These are phyloP conservation scores for Monosporascus cannonballus DNA, from an alignment of 2,329 filamentous ascomycete genomes.

Conservation along the genomic window DNA sequence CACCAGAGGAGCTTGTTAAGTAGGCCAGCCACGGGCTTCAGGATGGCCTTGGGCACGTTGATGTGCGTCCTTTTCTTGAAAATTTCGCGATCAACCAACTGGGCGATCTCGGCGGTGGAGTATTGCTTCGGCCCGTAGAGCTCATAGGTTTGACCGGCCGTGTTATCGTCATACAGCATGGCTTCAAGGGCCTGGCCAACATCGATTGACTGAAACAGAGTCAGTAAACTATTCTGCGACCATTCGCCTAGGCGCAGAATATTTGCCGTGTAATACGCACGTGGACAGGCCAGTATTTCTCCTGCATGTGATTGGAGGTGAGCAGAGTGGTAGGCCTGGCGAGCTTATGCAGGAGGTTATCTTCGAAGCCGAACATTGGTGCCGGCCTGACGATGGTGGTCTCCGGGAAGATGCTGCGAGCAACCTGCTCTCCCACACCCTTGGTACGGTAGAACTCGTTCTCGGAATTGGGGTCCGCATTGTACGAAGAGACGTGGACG, in stretches of 20 bases:
- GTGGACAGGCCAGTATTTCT: conserved; percentile 88
- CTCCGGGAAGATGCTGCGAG: conserved; percentile 86
- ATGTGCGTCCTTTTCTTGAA: conserved; percentile 84
- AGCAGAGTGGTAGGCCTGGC: conserved; percentile 76
- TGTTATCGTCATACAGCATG: conserved; percentile 88
- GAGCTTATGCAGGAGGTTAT: conserved; percentile 81
- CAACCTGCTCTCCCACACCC: conserved; percentile 77
- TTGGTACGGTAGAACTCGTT: conserved; percentile 93
- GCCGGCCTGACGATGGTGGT: conserved; percentile 94
- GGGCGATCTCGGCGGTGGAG: conserved; percentile 78
- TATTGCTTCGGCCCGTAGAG: conserved; percentile 93
- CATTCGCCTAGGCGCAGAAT: not conserved
- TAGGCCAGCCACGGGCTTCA: conserved; percentile 68
- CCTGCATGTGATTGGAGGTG: conserved; percentile 88
- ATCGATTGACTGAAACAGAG: conserved; percentile 63
- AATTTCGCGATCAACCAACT: conserved; percentile 87
- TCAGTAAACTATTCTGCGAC: conserved; percentile 2
- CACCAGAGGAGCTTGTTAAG: conserved; percentile 87
- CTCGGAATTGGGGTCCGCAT: conserved; percentile 70
- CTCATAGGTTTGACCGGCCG: conserved; percentile 86
- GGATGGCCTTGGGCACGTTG: conserved; percentile 76
- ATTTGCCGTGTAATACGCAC: conserved; percentile 38
- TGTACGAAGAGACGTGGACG: conserved; percentile 95
- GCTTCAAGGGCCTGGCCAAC: conserved; percentile 82
- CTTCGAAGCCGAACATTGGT: conserved; percentile 91